Evolutionary conservation across 768 basidiomycete species (phyloP), one percentile per base, ranked within the genome.

Genomic region (Atractiella rhizophila): DNA sequence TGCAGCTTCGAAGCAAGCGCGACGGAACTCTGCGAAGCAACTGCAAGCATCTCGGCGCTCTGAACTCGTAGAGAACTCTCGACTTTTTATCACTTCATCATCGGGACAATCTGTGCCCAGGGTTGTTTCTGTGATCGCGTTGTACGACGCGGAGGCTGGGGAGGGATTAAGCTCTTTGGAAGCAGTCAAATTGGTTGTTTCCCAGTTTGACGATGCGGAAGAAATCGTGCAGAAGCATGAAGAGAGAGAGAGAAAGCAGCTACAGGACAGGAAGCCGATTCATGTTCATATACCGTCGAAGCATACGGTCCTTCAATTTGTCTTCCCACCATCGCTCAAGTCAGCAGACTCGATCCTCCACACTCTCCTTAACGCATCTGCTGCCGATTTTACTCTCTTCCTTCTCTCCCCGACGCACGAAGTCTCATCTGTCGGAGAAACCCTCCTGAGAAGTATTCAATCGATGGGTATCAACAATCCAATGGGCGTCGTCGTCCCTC

Each of bases 371-470:
- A 75, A 74, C 0, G 76, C 74, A 53, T 74, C 81, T 54, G 76
- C 71, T 2, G 78, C 82, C 9, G 86, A 96, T 59, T 96, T 88
- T 54, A 73, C 83, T 33, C 66, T 91, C 16, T 71, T 91, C 44
- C 66, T 75, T 2, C 65, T 94, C 23, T 91, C 85, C 2, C 68
- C 77, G 30, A 64, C 66, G 4, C 62, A 74, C 10, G 86, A 96
- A 58, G 88, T 96, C 1, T 68, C 78, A 42, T 54, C 62, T 4
- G 77, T 74, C 68, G 85, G 85, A 8, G 88, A 96, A 51, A 78
- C 72, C 0, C 69, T 83, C 9, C 66, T 96, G 19, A 71, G 88
- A 24, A 73, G 71, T 16, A 63, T 98, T 3, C 86, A 94, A 58
- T 73, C 79, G 1, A 80, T 91, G 51, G 88, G 86, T 11, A 69